These are phyloP conservation scores for Phytophthora europaea DNA, from an alignment of 352 stramenopile species.

Conservation along the genomic window DNA sequence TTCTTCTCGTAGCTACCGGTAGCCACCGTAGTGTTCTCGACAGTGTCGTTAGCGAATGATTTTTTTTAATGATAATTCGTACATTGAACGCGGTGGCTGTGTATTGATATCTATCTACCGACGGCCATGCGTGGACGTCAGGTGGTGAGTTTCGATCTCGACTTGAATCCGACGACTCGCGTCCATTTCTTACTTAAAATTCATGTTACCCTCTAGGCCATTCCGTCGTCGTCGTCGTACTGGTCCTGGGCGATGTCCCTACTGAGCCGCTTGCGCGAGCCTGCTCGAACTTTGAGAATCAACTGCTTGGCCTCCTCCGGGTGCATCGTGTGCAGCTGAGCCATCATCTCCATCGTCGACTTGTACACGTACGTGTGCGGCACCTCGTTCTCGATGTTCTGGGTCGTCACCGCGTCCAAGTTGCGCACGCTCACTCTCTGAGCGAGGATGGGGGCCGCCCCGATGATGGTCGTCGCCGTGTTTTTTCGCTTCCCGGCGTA, in stretches of 20 bases:
- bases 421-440: constrained; percentile 1
- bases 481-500: neutral
- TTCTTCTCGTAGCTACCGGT: too few relatives aligned
- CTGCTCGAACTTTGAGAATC: constrained; percentile 21
- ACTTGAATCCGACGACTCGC: neutral
- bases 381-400: constrained; percentile 53
- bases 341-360: constrained; percentile 60
- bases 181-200: neutral
- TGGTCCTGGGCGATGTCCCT: constrained; percentile 15
- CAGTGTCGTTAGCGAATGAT: too few relatives aligned
- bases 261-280: constrained; percentile 18
- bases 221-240: neutral
- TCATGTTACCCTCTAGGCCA: neutral
- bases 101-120: too few relatives aligned
- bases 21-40: too few relatives aligned
- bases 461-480: constrained; percentile 3
- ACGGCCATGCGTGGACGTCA: too few relatives aligned
- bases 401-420: neutral
- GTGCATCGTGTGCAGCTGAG: constrained; percentile 50
- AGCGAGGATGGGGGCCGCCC: constrained; percentile 16
- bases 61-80: too few relatives aligned
- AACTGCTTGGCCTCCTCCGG: constrained; percentile 57
- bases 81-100: too few relatives aligned
- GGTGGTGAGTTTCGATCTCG: neutral
- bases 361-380: constrained; percentile 58